A percentile compares a stretch with the other conserved stretches of the same genome.
phyloP scores from a whole-genome alignment of 306 rosid genomes.

The Cucurbita pepo region DNA sequence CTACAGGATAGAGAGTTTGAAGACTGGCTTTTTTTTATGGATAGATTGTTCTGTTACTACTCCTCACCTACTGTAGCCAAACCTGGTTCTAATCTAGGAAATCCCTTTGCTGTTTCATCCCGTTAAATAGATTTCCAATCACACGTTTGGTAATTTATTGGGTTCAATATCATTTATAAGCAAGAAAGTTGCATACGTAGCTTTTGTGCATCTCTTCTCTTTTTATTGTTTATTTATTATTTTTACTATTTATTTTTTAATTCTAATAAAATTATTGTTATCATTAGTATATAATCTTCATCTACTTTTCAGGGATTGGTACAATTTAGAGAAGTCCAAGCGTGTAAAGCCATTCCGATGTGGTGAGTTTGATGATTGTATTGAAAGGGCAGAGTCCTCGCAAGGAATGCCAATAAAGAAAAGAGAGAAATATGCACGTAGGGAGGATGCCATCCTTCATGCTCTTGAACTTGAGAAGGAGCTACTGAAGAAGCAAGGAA shows the following conservation, averaged over 20 bases:
- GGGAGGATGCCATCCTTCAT: constrained; percentile 95
- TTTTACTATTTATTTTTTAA: too few relatives aligned
- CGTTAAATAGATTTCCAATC: not conserved
- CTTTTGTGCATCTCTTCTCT: not conserved
- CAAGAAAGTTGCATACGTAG: not conserved
- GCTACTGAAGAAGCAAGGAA: constrained; percentile 41
- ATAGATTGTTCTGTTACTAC: not conserved
- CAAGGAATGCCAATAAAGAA: constrained; percentile 87
- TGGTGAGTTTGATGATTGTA: constrained; percentile 91
- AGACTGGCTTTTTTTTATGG: not conserved
- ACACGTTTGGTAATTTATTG: not conserved
- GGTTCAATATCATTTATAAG: not conserved
- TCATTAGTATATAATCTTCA: not conserved
- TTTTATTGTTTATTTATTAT: not conserved
- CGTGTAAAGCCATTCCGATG: constrained; percentile 90
- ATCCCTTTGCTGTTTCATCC: not conserved
- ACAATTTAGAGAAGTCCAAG: constrained; percentile 94
- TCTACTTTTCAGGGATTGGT: constrained; percentile 65
- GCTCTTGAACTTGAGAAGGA: constrained; percentile 89
- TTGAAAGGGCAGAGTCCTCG: constrained; percentile 78
- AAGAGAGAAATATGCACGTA: constrained; percentile 94
- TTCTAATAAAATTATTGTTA: not conserved
- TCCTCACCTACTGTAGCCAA: not conserved
- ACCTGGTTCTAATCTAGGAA: not conserved
- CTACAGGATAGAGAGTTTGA: not conserved